Percentiles rank a stretch among this genome's conserved stretches.
These are phyloP conservation scores for Pelargonium nanum DNA, from an alignment of 345 rosid species.

Conservation along the genomic window DNA sequence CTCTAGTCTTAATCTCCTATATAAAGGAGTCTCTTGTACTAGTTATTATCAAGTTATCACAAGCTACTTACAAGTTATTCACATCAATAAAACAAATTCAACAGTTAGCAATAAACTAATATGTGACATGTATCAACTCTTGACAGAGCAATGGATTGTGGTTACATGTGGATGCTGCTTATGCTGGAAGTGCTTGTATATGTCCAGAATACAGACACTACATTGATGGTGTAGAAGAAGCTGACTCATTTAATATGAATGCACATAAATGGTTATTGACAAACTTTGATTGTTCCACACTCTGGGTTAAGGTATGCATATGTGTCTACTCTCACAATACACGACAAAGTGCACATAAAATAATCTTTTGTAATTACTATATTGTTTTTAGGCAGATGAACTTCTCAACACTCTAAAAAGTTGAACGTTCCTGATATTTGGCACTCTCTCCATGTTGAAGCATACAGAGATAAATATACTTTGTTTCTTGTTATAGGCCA, in stretches of 20 bases:
- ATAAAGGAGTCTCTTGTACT: too few species aligned
- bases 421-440: neutral
- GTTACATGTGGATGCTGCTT: constrained; percentile 90
- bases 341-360: too few species aligned
- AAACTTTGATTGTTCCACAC: constrained; percentile 74
- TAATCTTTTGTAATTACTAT: neutral
- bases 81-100: too few species aligned
- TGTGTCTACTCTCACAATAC: neutral
- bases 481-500: neutral
- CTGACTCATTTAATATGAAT: constrained; percentile 90
- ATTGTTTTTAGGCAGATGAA: too few species aligned
- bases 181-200: constrained; percentile 90
- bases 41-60: too few species aligned
- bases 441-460: neutral
- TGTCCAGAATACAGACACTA: constrained; percentile 75
- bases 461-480: neutral
- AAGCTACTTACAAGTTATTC: too few species aligned
- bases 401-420: too few species aligned
- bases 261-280: constrained; percentile 92
- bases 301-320: constrained; percentile 73
- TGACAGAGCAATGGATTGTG: constrained; percentile 57
- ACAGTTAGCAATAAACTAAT: too few species aligned
- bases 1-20: too few species aligned
- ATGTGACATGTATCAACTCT: constrained; percentile 11
- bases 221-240: constrained; percentile 73